Percentiles rank a stretch among this genome's conserved stretches.
Conservation (phyloP, 495 filamentous ascomycete species). For the Neurospora sp. region DNA sequence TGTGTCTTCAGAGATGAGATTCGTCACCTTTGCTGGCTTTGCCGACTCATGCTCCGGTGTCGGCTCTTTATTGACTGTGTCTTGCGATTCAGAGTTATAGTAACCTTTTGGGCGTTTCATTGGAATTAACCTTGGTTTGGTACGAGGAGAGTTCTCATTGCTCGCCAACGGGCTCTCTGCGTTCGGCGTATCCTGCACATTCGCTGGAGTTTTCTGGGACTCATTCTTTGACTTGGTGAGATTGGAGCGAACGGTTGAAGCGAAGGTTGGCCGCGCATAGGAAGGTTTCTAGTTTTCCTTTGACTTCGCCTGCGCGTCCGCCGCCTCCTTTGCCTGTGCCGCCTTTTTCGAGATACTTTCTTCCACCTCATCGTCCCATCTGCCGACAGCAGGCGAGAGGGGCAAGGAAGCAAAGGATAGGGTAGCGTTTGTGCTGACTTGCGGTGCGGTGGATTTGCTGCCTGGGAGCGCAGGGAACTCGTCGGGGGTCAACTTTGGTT, state of each 20-base stretch:
- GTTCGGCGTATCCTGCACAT: background rate
- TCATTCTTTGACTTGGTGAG: background rate
- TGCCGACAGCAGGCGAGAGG: constrained; percentile 25
- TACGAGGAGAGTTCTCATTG: background rate
- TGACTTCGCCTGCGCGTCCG: background rate
- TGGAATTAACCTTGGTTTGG: background rate
- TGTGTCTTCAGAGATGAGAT: background rate
- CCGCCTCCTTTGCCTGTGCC: background rate
- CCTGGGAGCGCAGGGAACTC: constrained; percentile 35
- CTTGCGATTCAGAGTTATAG: background rate
- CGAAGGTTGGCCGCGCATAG: background rate
- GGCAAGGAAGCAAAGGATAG: constrained; percentile 3
- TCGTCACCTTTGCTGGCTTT: background rate
- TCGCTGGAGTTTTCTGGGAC: background rate
- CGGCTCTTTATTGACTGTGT: background rate
- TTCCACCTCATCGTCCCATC: constrained; percentile 40
- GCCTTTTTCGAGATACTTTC: background rate
- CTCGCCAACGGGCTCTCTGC: background rate
- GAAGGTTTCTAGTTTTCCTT: background rate
- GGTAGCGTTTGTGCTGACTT: background rate
- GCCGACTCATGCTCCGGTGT: background rate
- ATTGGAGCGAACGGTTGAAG: background rate
- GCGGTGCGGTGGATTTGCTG: background rate
- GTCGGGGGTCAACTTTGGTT: constrained; percentile 13
- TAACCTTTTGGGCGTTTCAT: background rate